Evolutionary conservation across 1,284 basidiomycete species (phyloP), one percentile per base, ranked within the genome.

Genomic region (Phylloboletellus chloephorus): DNA sequence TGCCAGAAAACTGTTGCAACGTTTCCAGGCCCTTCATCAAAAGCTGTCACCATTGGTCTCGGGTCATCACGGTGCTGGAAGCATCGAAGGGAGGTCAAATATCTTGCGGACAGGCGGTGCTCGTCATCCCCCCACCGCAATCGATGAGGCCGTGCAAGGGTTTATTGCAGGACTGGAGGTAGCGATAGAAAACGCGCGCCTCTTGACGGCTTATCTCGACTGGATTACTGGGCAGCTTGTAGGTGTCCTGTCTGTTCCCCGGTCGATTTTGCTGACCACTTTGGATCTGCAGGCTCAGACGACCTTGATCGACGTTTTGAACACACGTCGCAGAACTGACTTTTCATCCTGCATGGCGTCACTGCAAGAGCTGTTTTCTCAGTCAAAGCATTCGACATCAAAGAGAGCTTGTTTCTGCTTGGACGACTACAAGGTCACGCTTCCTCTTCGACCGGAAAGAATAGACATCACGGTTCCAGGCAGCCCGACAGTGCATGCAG

Each of bases 181-280:
- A 24, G 37, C 46, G 7, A 46, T 58, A 5, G 43, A 47, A 19
- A 53, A 59, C 26, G 30, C 50, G 8, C 46, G 30, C 7, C 53
- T 41, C 12, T 39, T 61, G 40, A 37, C 38, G 5, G 52, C 47
- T 10, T 61, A 63, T 29, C 59, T 61, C n/a, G 62, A 65, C 7
- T 59, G 53, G 53, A 59, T 56, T 6, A 49, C 61, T 4, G 52
- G 52, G 4, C 47, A 48, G 10, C 45, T 61, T 17, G 58, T 54
- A 34, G 35, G 62, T 36, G 15, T 15, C 24, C 7, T 31, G 8
- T 16, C 19, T 6, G 3, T 19, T 10, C 4, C 16, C 30, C 11
- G n/a, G 13, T 39, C 12, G 36, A 22, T 12, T 2, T 29, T 16
- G 5, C 34, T 55, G 34, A 57, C 29, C 15, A 20, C 17, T 24